Conservation (phyloP, 2,329 filamentous ascomycete genomes). For the Botrytis byssoidea region DNA sequence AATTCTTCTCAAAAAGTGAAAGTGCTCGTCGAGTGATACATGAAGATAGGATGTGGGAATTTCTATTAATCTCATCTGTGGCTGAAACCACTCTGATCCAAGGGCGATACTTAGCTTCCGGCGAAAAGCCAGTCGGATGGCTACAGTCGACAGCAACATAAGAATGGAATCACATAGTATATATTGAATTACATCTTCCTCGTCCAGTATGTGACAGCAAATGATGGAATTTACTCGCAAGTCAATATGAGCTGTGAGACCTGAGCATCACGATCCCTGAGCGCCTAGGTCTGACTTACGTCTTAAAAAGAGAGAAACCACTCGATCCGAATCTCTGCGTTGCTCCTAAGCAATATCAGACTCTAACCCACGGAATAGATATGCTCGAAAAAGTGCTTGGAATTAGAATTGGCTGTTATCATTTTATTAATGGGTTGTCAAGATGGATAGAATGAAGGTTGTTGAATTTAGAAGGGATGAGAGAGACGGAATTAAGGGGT, state of each 20-base stretch:
- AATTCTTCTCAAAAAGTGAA: too few relatives aligned
- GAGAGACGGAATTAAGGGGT: neutral
- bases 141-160: neutral
- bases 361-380: neutral
- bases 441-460: neutral
- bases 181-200: neutral
- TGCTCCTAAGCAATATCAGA: neutral
- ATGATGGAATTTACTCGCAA: neutral
- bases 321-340: neutral
- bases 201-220: neutral
- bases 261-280: neutral
- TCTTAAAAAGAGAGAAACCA: too few relatives aligned
- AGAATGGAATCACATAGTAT: neutral
- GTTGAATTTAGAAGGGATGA: too few relatives aligned
- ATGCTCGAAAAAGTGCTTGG: neutral
- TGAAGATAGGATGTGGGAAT: neutral
- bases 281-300: neutral
- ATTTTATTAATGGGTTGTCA: neutral
- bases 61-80: neutral
- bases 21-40: neutral
- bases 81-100: neutral
- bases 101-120: neutral
- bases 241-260: neutral
- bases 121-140: neutral
- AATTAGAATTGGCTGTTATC: neutral